Base-by-base conservation (phyloP, 257 asterid species). In the Gentiana macrophylla region DNA sequence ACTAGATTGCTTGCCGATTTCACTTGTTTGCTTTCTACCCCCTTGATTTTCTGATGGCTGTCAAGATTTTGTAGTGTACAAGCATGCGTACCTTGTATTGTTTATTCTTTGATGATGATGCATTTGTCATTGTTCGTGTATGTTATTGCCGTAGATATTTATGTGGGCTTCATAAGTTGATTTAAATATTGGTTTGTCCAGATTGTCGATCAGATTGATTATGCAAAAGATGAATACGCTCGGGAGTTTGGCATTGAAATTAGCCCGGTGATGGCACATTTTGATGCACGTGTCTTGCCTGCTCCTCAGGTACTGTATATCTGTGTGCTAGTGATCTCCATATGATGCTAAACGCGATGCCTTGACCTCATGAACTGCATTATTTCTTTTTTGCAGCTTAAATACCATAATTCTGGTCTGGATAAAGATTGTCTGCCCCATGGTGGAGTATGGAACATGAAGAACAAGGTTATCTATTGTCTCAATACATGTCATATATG, bases 221-320 rank as follows among this genome's bases (percentile, higher is more conserved):
- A 92, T 74, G 84, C 74, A 24, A 52, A 81, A 0, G 99, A 92
- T 59, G 84, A 83, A 12, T 92, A 83, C 46, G 99, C 99, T 0
- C 67, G 73, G 55, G 99, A 92, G 71, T 92, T 88, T 62, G 99
- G 99, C n/a, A 92, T 92, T n/a, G 85, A 83, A 66, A 92, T 92
- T 13, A 92, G 97, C 62, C 94, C 78, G 50, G 76, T 54, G 73
- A 68, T 87, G 46, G 98, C 97, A 6, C 95, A 83, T 73, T 95
- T 91, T 54, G 98, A 91, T 70, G 98, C 98, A 63, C 97, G 98
- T 36, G 79, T 91, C 52, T 74, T 91, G 50, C 97, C 95, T 45
- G 59, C 98, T 49, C 98, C 98, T 10, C 55, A 84, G 97, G 98
- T 91, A 81, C 72, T 47, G 24, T 5, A 41, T 38, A 6, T 4